These are phyloP conservation scores for Scheffersomyces quercinus DNA, from an alignment of 1,139 yeast species.

Conservation along the genomic window DNA sequence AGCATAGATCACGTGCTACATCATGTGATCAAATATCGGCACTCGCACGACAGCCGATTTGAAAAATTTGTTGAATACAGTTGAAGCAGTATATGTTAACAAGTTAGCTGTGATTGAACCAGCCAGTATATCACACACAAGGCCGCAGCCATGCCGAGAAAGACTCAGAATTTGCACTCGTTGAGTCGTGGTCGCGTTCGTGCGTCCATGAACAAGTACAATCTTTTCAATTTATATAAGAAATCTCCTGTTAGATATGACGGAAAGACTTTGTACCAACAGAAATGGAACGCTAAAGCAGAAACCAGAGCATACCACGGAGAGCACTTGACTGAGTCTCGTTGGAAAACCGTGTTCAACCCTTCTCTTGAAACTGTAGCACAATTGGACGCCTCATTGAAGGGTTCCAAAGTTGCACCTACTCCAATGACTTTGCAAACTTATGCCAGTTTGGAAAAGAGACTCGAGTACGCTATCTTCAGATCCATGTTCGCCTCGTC, in stretches of 20 bases:
- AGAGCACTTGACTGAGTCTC: conserved; percentile 82
- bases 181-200: conserved; percentile 76
- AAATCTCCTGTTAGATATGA: conserved; percentile 55
- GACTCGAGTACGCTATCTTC: conserved; percentile 87
- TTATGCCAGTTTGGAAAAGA: conserved; percentile 80
- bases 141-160: conserved; percentile 54
- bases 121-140: too few species aligned
- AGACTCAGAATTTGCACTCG: conserved; percentile 57
- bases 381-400: conserved; percentile 73
- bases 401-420: conserved; percentile 52
- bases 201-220: conserved; percentile 89
- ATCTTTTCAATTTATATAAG: conserved; percentile 82
- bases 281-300: conserved; percentile 87
- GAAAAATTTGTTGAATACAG: conserved; percentile 6
- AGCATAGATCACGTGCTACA: conserved; percentile 1
- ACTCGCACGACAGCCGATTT: conserved; percentile 4
- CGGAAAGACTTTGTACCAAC: conserved; percentile 74
- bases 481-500: conserved; percentile 94
- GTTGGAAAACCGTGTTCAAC: conserved; percentile 72
- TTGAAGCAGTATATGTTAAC: not conserved
- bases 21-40: conserved; percentile 3
- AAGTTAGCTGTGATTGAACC: not conserved
- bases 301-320: conserved; percentile 97
- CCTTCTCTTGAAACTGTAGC: conserved; percentile 83
- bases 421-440: conserved; percentile 90